Base-by-base conservation (phyloP, 139 green algal species). In the Mesotaenium endlicherianum region DNA sequence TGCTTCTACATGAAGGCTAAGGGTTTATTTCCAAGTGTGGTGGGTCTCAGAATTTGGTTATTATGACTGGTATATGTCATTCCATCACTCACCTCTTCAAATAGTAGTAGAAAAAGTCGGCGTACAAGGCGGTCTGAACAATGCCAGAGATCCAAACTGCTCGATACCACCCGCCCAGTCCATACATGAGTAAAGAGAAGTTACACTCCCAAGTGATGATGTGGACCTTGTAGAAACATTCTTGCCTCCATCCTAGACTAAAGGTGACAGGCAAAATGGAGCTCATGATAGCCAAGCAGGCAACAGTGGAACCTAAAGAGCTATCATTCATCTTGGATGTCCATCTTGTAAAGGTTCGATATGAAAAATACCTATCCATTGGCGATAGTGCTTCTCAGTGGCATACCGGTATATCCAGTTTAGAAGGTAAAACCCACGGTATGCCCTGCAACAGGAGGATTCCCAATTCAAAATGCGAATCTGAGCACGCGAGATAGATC, bases 71-170 rank as follows among this genome's bases (percentile, higher is more conserved):
- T 70, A 4, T 70, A 44, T 5, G 42, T 16, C 47, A 8, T 47
- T 3, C 45, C 26, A 39, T 43, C 42, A 67, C 77, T 49, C 57
- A 90, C 84, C 84, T 90, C 55, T 90, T 50, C 2, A 93, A 77
- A 72, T 98, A 95, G 84, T 99, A 99, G 85, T 98, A 99, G 91
- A 99, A 99, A 85, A 97, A 97, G 89, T 99, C 97, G n/a, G 90
- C 89, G 87, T 99, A 99, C 0, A 99, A 72, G 17, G 85, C 90
- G 1, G 96, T 99, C 82, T 99, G 97, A 8, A 98, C 82, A 2
- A 95, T 82, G 16, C 97, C 93, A 39, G 90, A 91, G n/a, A 93
- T 87, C 93, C 93, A 97, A 8, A 95, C 93, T 93, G 55, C 87
- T 91, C 20, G 38, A 44, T n/a, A 82, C 45, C 17, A 71, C 1